phyloP scores from a whole-genome alignment of 2,329 filamentous ascomycete genomes.

The Colletotrichum chrysophilum region DNA sequence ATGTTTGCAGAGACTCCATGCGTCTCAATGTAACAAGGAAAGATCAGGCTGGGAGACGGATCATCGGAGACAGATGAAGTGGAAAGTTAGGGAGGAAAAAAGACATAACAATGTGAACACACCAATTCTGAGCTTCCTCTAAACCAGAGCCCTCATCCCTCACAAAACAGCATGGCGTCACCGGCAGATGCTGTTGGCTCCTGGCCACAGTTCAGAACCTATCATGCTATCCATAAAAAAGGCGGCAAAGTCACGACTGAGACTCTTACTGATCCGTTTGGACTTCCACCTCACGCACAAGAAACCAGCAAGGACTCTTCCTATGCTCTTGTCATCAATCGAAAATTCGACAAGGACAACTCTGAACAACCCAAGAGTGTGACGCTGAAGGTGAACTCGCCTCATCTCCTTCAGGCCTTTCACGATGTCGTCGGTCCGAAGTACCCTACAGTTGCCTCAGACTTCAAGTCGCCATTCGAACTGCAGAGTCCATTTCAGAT shows the following conservation, averaged over 20 bases:
- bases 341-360: slow-evolving; percentile 12
- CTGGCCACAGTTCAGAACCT: slow-evolving; percentile 30
- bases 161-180: background rate
- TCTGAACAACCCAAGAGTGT: slow-evolving; percentile 19
- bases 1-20: too few species aligned
- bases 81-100: too few species aligned
- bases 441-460: slow-evolving; percentile 28
- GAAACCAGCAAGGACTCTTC: slow-evolving; percentile 21
- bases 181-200: slow-evolving; percentile 9
- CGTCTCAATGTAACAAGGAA: too few species aligned
- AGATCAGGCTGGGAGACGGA: too few species aligned
- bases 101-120: too few species aligned
- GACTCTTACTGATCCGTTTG: slow-evolving; percentile 26
- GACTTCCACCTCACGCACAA: background rate
- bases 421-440: slow-evolving; percentile 23
- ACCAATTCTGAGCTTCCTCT: background rate
- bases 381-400: slow-evolving; percentile 30
- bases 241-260: slow-evolving; percentile 21
- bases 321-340: slow-evolving; percentile 30
- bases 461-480: slow-evolving; percentile 28
- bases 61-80: too few species aligned
- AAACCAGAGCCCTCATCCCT: background rate
- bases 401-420: slow-evolving; percentile 29
- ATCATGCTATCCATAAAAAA: slow-evolving; percentile 23
- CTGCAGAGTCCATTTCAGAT: slow-evolving; percentile 29